These are phyloP conservation scores for Calocera viscosa DNA, from an alignment of 768 basidiomycete species.

Conservation along the genomic window DNA sequence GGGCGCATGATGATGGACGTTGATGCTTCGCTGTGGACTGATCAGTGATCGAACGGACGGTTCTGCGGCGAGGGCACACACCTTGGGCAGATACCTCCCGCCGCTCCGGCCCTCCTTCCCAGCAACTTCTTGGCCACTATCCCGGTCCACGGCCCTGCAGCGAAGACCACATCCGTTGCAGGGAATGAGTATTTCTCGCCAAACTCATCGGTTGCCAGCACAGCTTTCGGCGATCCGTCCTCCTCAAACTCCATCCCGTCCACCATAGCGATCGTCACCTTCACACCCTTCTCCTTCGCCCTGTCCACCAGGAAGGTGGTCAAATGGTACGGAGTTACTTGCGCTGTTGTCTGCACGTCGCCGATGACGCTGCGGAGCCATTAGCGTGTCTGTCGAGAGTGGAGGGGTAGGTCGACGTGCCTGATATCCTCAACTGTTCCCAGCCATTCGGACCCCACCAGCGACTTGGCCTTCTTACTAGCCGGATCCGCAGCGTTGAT, in stretches of 20 bases:
- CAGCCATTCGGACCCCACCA: slow-evolving; percentile 26
- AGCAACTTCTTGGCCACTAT: slow-evolving; percentile 31
- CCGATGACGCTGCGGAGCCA: slow-evolving; percentile 8
- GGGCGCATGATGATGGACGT: slow-evolving; percentile 56
- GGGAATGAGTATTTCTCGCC: slow-evolving; percentile 28
- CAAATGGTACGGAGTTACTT: slow-evolving; percentile 65
- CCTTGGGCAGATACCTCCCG: slow-evolving; percentile 14
- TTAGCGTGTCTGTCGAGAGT: slow-evolving; percentile 31
- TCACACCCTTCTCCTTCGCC: slow-evolving; percentile 43
- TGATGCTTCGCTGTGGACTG: slow-evolving; percentile 22
- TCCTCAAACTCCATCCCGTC: slow-evolving; percentile 27
- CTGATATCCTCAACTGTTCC: slow-evolving; percentile 39
- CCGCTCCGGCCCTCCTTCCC: slow-evolving; percentile 14
- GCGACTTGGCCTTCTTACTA: slow-evolving; percentile 8
- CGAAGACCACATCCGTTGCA: slow-evolving; percentile 59
- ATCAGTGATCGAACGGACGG: background rate
- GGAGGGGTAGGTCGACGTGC: slow-evolving; percentile 52
- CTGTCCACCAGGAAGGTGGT: slow-evolving; percentile 59
- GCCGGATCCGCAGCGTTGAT: slow-evolving; percentile 35
- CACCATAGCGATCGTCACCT: slow-evolving; percentile 33
- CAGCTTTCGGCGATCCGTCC: slow-evolving; percentile 36
- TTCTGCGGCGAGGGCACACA: background rate
- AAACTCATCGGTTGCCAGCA: slow-evolving; percentile 20
- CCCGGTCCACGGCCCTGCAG: slow-evolving; percentile 82
- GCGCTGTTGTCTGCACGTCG: slow-evolving; percentile 39